Evolutionary conservation across 1,139 yeast genomes (phyloP), one percentile per base, ranked within the genome.

Genomic region (Scheffersomyces cryptocercus): DNA sequence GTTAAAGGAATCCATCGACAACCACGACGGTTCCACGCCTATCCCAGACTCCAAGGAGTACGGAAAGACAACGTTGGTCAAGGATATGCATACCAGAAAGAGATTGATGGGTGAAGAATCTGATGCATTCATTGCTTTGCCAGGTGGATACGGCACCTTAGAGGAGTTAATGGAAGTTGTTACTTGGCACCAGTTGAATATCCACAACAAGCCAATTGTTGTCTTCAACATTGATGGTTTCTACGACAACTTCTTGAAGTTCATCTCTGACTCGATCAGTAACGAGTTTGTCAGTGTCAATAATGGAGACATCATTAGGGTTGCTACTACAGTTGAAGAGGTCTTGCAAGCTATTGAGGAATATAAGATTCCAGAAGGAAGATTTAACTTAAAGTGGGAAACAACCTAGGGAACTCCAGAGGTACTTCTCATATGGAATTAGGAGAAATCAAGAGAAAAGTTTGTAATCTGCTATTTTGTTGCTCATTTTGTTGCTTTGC

Each of bases 141-240:
- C 97, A 13, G 97, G 97, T 48, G 97, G 97, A 10, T 88, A 84
- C 62, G 97, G 96, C 42, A 88, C 96, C 4, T 69, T 88, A 58
- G 97, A 89, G 66, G 97, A 89, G 67, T 74, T 89, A 51, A 84
- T 89, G 84, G 96, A 89, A 68, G 85, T 88, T 44, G 85, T 87
- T 42, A 89, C 97, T 4, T 89, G 97, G 93, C 83, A 84, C 48
- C 97, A 89, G 69, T 75, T 89, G 56, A 93, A 90, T 35, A 89
- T 89, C 52, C 97, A 89, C 65, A 70, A 74, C 51, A 85, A 85
- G 63, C 96, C 96, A 13, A 81, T 89, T 54, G 84, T 89, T 14
- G 62, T 89, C 38, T 82, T 83, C 65, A 89, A 89, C 65, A 75
- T 85, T 44, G 77, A 85, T 61, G 96, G 96, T 0, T 89, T 87